A percentile compares a stretch with the other conserved stretches of the same genome.
Conservation (phyloP, 208 protist genomes). For the Phytomonas sp. region DNA sequence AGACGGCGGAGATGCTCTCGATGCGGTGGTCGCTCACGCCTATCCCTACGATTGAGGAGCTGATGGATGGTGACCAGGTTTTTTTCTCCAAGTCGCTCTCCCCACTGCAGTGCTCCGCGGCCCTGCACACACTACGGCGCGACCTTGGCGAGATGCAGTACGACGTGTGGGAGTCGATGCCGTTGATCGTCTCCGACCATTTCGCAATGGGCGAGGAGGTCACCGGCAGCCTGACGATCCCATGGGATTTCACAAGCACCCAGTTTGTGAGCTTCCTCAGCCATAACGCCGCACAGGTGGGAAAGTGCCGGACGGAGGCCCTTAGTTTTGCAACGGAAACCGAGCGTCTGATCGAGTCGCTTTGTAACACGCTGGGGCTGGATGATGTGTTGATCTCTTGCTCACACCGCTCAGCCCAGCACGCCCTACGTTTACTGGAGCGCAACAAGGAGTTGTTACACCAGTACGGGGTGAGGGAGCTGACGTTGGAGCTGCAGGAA, state of each 20-base stretch:
- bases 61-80: constrained; percentile 87
- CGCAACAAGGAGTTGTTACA: constrained; percentile 68
- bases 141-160: constrained; percentile 83
- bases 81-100: constrained; percentile 69
- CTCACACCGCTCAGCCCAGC: constrained; percentile 58
- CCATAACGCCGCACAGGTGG: constrained; percentile 62
- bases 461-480: constrained; percentile 53
- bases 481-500: constrained; percentile 76
- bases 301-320: constrained; percentile 33
- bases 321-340: constrained; percentile 48
- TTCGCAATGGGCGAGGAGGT: constrained; percentile 71
- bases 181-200: constrained; percentile 68
- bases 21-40: constrained; percentile 69
- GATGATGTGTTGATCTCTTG: constrained; percentile 90
- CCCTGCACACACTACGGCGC: constrained; percentile 73
- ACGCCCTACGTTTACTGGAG: constrained; percentile 58
- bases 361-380: constrained; percentile 57
- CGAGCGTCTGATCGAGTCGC: constrained; percentile 72
- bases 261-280: constrained; percentile 82
- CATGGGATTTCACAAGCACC: constrained; percentile 78
- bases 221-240: constrained; percentile 69
- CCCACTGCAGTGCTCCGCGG: constrained; percentile 79
- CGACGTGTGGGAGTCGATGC: constrained; percentile 82
- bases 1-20: constrained; percentile 71
- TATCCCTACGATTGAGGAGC: constrained; percentile 74